Percentiles rank a stretch among this genome's conserved stretches.
phyloP scores from a whole-genome alignment of 2,329 filamentous ascomycete species.

The Meredithiella fracta region DNA sequence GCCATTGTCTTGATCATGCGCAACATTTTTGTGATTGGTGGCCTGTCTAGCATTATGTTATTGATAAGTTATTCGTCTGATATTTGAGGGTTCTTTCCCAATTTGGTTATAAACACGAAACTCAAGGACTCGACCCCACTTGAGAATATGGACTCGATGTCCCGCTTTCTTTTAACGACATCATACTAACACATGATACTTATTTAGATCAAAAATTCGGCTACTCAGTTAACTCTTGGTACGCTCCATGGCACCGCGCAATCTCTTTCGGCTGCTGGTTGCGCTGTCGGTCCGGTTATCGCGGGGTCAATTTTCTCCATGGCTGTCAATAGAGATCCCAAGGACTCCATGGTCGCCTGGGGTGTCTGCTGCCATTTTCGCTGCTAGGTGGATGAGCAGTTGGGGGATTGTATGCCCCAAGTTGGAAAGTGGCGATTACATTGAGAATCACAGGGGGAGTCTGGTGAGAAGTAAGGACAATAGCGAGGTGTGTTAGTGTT shows the following conservation, averaged over 20 bases:
- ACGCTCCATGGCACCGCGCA: constrained; percentile 88
- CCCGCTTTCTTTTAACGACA: neutral
- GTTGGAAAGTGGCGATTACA: constrained; percentile 41
- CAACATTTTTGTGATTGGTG: constrained; percentile 77
- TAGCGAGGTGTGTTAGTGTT: neutral
- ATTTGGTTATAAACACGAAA: too few species aligned
- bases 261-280: constrained; percentile 77
- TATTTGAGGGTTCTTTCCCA: neutral
- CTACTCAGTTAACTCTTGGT: constrained; percentile 43
- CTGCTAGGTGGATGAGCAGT: constrained; percentile 61
- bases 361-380: constrained; percentile 67
- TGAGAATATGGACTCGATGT: neutral
- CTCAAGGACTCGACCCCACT: neutral
- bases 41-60: constrained; percentile 74
- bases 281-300: constrained; percentile 63
- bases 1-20: constrained; percentile 69
- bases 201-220: constrained; percentile 12
- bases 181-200: neutral
- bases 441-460: constrained; percentile 7
- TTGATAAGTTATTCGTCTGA: constrained; percentile 40
- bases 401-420: constrained; percentile 55
- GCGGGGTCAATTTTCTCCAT: constrained; percentile 76
- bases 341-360: constrained; percentile 75
- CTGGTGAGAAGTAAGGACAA: neutral
- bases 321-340: constrained; percentile 51